Conservation (phyloP, 352 stramenopile genomes). For the Phytophthora pistaciae region DNA sequence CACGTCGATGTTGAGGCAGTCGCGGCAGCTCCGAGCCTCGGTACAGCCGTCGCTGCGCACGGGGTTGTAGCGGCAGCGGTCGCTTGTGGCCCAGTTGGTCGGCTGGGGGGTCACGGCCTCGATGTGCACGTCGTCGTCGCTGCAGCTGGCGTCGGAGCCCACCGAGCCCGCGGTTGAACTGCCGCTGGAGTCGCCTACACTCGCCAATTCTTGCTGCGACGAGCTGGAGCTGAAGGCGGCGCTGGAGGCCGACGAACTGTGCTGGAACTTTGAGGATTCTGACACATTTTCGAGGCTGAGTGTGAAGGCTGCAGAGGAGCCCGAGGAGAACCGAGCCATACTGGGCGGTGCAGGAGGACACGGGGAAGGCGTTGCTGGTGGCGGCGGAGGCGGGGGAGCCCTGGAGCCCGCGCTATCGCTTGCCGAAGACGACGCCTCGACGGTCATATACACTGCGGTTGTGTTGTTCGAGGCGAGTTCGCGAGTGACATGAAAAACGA, state of each 20-base stretch:
- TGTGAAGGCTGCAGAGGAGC: not conserved
- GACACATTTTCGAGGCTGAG: not conserved
- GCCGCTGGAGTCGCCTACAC: conserved; percentile 5
- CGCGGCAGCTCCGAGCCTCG: conserved; percentile 58
- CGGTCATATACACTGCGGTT: not conserved
- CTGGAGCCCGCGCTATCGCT: conserved; percentile 9
- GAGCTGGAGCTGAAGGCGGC: conserved; percentile 8
- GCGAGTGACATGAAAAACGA: conserved; percentile 27
- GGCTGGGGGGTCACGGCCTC: conserved; percentile 26
- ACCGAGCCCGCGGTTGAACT: not conserved
- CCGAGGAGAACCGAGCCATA: conserved; percentile 1
- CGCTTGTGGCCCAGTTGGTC: conserved; percentile 31
- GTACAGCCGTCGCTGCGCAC: conserved; percentile 43
- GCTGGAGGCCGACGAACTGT: conserved; percentile 3
- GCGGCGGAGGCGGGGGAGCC: not conserved
- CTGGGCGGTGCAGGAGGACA: conserved; percentile 12
- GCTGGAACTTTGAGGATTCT: not conserved
- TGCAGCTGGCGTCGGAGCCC: conserved; percentile 17
- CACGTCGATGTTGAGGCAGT: conserved; percentile 70
- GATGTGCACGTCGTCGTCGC: conserved; percentile 26
- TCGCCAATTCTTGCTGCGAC: not conserved
- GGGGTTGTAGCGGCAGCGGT: conserved; percentile 38
- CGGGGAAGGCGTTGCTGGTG: conserved; percentile 8
- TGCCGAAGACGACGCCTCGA: conserved; percentile 17
- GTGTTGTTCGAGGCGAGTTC: conserved; percentile 13